Percentiles rank a stretch among this genome's conserved stretches.
Conservation (phyloP, 805 yeast species). For the Wickerhamiella hasegawae region DNA sequence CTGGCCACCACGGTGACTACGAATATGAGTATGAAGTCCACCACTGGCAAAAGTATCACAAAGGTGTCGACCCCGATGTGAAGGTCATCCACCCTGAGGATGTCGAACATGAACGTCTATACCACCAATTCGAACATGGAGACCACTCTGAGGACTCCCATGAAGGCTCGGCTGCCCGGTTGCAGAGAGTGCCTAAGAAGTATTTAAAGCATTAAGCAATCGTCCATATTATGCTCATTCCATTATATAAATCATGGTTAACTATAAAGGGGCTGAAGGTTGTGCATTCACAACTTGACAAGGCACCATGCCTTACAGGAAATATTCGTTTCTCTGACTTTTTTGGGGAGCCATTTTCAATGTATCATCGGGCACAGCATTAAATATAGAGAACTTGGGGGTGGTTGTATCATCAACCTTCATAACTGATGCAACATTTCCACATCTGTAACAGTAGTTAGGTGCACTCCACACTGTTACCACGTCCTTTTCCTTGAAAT, state of each 20-base stretch:
- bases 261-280: background rate
- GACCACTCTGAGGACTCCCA: constrained; percentile 24
- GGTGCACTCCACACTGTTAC: constrained; percentile 99
- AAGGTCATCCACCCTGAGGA: constrained; percentile 72
- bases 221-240: no score
- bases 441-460: constrained; percentile 92
- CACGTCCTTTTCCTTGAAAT: constrained; percentile 88
- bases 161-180: constrained; percentile 14
- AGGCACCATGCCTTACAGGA: constrained; percentile 13
- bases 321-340: constrained; percentile 24
- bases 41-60: constrained; percentile 61
- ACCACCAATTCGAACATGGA: constrained; percentile 75
- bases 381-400: constrained; percentile 84
- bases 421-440: constrained; percentile 97
- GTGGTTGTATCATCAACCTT: constrained; percentile 74
- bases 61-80: constrained; percentile 68
- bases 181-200: constrained; percentile 14
- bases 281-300: no score
- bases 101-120: constrained; percentile 69
- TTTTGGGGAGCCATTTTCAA: constrained; percentile 23
- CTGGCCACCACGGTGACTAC: constrained; percentile 87
- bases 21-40: constrained; percentile 89
- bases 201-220: constrained; percentile 7
- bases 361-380: constrained; percentile 72
- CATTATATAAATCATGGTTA: no score